Evolutionary conservation across 2,329 filamentous ascomycete genomes (phyloP).

Genomic region (Salinomyces thailandicus): DNA sequence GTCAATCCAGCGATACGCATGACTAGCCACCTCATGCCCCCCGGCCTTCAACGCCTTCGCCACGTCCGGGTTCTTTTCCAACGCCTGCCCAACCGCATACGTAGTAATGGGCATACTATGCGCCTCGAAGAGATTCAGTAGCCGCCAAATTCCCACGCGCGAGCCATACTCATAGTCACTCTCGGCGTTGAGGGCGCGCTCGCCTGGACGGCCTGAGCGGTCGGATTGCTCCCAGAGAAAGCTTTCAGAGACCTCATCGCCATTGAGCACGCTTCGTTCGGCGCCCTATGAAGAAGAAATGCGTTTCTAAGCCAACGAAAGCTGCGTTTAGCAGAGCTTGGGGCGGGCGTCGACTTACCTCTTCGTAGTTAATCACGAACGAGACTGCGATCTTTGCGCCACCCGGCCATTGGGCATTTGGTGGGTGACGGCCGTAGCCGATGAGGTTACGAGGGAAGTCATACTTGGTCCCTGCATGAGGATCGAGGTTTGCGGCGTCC

Average conservation of each 20-base stretch:
- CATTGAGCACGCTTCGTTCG: conserved; percentile 29
- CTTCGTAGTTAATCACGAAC: conserved; percentile 37
- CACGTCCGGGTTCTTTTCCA: conserved; percentile 39
- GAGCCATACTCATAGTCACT: conserved; percentile 42
- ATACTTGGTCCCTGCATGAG: conserved; percentile 8
- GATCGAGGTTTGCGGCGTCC: conserved; percentile 9
- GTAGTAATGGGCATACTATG: conserved; percentile 39
- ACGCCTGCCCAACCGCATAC: conserved; percentile 39
- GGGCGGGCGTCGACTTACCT: conserved; percentile 12
- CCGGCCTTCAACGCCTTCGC: conserved; percentile 36
- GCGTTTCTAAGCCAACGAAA: no score
- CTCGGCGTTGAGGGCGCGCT: conserved; percentile 37
- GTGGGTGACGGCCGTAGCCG: conserved; percentile 13
- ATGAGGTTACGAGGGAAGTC: conserved; percentile 19
- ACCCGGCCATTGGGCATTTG: conserved; percentile 29
- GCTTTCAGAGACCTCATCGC: conserved; percentile 29
- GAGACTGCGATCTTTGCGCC: conserved; percentile 35
- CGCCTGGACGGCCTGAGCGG: conserved; percentile 11
- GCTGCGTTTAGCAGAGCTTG: background rate
- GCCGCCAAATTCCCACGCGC: conserved; percentile 39
- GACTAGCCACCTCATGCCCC: conserved; percentile 41
- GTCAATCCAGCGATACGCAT: conserved; percentile 42
- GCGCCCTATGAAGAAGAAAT: conserved; percentile 21
- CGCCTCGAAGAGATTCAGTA: conserved; percentile 38
- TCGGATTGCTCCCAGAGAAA: conserved; percentile 29